phyloP scores from a whole-genome alignment of 75 land plant species.

The Larix kaempferi region DNA sequence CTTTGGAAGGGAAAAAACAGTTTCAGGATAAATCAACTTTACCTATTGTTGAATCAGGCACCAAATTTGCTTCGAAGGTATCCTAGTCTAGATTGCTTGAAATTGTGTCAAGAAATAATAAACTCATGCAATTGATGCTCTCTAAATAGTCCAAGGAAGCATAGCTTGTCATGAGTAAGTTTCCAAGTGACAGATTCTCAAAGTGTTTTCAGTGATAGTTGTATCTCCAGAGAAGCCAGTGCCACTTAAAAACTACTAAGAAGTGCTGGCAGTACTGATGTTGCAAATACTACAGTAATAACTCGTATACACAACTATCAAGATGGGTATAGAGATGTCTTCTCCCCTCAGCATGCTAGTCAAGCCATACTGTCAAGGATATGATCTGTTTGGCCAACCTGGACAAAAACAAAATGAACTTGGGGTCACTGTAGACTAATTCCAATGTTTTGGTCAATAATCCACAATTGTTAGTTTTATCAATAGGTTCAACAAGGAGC shows the following conservation, averaged over 20 bases:
- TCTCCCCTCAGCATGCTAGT: neutral
- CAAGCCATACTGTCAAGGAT: neutral
- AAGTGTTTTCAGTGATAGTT: conserved; percentile 10
- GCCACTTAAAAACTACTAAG: conserved; percentile 30
- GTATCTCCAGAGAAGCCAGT: conserved; percentile 18
- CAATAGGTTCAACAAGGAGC: neutral
- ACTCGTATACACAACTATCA: conserved; percentile 7
- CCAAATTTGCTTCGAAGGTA: too few species aligned
- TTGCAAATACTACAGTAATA: neutral
- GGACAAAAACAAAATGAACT: neutral
- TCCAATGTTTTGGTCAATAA: neutral
- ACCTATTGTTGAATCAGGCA: too few species aligned
- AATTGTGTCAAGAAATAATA: conserved; percentile 13
- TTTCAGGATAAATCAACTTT: too few species aligned
- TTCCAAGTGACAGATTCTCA: neutral
- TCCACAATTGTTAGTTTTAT: neutral
- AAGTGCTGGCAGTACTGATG: neutral
- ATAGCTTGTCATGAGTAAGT: neutral
- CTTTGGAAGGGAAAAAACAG: neutral
- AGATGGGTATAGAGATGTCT: neutral
- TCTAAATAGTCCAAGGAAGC: conserved; percentile 11
- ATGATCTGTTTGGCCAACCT: neutral
- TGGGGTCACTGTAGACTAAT: neutral
- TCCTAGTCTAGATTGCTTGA: conserved; percentile 18
- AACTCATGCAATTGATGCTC: conserved; percentile 10